Conservation (phyloP, 805 yeast species). For the Ogataea nonfermentans region DNA sequence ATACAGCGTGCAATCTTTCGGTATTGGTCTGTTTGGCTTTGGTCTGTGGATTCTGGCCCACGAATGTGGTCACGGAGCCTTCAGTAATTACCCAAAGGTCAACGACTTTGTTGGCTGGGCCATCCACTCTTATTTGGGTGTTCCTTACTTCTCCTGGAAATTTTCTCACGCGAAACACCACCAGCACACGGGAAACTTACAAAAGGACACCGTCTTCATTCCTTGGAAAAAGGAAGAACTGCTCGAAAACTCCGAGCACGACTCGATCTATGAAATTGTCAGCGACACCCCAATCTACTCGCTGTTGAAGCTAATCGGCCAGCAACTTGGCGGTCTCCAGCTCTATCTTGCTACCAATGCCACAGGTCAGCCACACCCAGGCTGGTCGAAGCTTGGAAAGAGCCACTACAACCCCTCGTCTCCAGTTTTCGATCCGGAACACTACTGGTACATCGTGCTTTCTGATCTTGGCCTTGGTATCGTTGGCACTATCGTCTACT, state of each 20-base stretch:
- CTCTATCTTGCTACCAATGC: constrained; percentile 50
- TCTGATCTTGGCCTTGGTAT: constrained; percentile 55
- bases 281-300: constrained; percentile 57
- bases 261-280: constrained; percentile 42
- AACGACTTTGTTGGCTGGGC: constrained; percentile 62
- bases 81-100: constrained; percentile 50
- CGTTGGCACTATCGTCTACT: constrained; percentile 45
- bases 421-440: constrained; percentile 52
- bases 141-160: constrained; percentile 65
- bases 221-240: constrained; percentile 52
- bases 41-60: constrained; percentile 65
- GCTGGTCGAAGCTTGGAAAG: constrained; percentile 40
- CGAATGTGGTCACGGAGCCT: constrained; percentile 66
- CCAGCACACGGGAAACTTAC: constrained; percentile 60
- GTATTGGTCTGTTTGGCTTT: constrained; percentile 49
- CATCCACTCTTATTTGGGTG: constrained; percentile 53
- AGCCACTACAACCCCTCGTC: constrained; percentile 56
- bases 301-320: constrained; percentile 43
- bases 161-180: constrained; percentile 60
- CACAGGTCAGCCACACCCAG: constrained; percentile 52
- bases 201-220: constrained; percentile 58
- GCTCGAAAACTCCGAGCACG: constrained; percentile 34
- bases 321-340: constrained; percentile 57
- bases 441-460: constrained; percentile 53
- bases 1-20: constrained; percentile 41